phyloP scores from a whole-genome alignment of 768 basidiomycete species.

The Tricholoma sp. region DNA sequence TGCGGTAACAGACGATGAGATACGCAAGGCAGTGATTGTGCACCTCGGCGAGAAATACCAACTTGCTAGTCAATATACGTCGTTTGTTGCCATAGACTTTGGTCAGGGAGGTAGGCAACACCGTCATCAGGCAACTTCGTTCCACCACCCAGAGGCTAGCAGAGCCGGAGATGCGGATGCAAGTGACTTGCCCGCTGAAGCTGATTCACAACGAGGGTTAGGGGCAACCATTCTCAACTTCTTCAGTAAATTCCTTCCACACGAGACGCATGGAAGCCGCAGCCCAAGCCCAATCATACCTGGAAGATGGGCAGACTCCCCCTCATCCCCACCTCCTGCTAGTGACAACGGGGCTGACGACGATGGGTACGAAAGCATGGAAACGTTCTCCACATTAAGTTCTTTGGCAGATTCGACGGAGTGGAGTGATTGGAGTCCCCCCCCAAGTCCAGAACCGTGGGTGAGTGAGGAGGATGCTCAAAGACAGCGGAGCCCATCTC shows the following conservation, averaged over 20 bases:
- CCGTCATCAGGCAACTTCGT: not conserved
- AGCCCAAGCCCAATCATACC: slow-evolving; percentile 9
- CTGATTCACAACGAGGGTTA: not conserved
- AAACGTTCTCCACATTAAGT: slow-evolving; percentile 44
- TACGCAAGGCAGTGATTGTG: slow-evolving; percentile 41
- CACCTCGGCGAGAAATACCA: slow-evolving; percentile 47
- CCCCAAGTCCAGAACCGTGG: slow-evolving; percentile 19
- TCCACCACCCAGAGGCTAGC: not conserved
- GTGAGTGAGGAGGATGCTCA: slow-evolving; percentile 18
- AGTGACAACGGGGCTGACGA: slow-evolving; percentile 12
- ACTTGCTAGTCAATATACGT: slow-evolving; percentile 47
- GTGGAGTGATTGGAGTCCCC: slow-evolving; percentile 30
- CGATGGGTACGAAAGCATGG: slow-evolving; percentile 24
- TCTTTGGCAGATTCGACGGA: slow-evolving; percentile 36
- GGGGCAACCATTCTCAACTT: not conserved
- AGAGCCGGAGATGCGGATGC: not conserved
- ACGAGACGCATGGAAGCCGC: not conserved
- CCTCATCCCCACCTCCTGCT: not conserved
- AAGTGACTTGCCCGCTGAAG: not conserved
- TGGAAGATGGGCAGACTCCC: slow-evolving; percentile 17
- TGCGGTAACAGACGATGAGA: slow-evolving; percentile 26
- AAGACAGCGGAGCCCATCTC: slow-evolving; percentile 26
- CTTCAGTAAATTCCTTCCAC: slow-evolving; percentile 1
- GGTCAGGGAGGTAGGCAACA: slow-evolving; percentile 17
- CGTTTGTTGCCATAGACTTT: slow-evolving; percentile 49